Evolutionary conservation across 2,329 filamentous ascomycete species (phyloP).

Genomic region (Aspergillus quadricinctus): DNA sequence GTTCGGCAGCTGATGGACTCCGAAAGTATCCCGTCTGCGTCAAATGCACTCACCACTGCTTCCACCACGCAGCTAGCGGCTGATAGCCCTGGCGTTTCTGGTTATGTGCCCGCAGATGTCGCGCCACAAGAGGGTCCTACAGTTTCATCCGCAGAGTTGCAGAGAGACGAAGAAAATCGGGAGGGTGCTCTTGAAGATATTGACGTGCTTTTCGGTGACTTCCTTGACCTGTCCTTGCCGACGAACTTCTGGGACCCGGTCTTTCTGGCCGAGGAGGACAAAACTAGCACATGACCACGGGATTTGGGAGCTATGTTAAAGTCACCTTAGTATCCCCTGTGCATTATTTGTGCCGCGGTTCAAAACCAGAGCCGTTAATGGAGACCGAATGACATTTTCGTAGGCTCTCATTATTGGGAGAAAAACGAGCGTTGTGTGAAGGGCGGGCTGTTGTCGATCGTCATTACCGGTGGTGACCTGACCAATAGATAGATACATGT

Average conservation of each 20-base stretch:
- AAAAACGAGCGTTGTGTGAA: neutral
- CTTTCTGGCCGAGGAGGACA: conserved; percentile 16
- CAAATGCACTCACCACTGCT: neutral
- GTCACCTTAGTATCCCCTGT: neutral
- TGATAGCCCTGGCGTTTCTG: neutral
- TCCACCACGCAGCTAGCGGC: neutral
- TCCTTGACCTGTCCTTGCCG: conserved; percentile 32
- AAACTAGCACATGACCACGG: neutral
- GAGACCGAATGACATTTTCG: neutral
- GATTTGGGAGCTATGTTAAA: neutral
- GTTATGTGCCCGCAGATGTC: neutral
- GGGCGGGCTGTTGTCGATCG: conserved; percentile 6
- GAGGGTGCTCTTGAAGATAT: conserved; percentile 31
- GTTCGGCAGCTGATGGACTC: neutral
- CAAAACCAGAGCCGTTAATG: neutral
- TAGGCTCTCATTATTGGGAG: conserved; percentile 5
- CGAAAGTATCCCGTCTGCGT: neutral
- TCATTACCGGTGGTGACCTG: conserved; percentile 1
- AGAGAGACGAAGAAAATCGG: conserved; percentile 43
- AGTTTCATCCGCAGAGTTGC: conserved; percentile 34
- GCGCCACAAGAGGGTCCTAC: neutral
- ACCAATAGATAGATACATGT: neutral
- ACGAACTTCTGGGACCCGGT: conserved; percentile 36
- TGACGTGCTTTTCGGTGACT: conserved; percentile 33
- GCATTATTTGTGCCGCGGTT: neutral